These are phyloP conservation scores for Phytophthora pini DNA, from an alignment of 352 stramenopile genomes.

Conservation along the genomic window DNA sequence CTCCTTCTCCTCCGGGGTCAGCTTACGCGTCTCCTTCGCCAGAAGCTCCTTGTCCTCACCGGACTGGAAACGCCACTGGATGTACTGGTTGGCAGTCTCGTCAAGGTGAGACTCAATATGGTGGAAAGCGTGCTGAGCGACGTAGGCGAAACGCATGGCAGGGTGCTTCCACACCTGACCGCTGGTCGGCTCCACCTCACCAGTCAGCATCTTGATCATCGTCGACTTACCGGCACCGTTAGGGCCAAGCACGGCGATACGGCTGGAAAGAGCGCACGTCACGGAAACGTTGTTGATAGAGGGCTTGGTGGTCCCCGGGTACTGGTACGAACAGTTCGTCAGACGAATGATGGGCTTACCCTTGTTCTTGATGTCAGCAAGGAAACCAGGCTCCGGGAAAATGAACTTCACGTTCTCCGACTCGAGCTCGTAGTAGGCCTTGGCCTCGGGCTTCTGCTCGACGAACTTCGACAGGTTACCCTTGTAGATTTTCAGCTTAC, in stretches of 20 bases:
- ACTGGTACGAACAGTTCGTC: constrained; percentile 87
- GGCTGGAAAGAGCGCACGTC: constrained; percentile 80
- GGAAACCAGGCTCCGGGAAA: constrained; percentile 89
- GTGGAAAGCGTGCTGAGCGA: constrained; percentile 97
- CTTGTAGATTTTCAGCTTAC: constrained; percentile 91
- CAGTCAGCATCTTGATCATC: constrained; percentile 95
- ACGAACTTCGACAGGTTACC: constrained; percentile 88
- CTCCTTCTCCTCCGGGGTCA: constrained; percentile 94
- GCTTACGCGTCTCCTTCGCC: constrained; percentile 92
- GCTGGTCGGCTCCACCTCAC: constrained; percentile 77
- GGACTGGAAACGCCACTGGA: constrained; percentile 97
- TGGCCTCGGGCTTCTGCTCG: constrained; percentile 87
- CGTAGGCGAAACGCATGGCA: constrained; percentile 94
- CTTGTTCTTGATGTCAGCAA: constrained; percentile 92
- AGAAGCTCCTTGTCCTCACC: constrained; percentile 92
- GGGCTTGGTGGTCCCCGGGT: constrained; percentile 79
- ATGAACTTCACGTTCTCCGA: constrained; percentile 87
- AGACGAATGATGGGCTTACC: constrained; percentile 91
- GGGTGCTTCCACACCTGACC: constrained; percentile 89
- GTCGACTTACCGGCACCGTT: constrained; percentile 97
- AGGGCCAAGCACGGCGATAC: constrained; percentile 84
- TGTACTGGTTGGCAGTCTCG: constrained; percentile 95
- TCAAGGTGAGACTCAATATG: constrained; percentile 98
- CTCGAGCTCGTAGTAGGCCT: constrained; percentile 90
- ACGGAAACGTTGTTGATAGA: constrained; percentile 87